Conservation (phyloP, 2,329 filamentous ascomycete species). For the Aureobasidium lini region DNA sequence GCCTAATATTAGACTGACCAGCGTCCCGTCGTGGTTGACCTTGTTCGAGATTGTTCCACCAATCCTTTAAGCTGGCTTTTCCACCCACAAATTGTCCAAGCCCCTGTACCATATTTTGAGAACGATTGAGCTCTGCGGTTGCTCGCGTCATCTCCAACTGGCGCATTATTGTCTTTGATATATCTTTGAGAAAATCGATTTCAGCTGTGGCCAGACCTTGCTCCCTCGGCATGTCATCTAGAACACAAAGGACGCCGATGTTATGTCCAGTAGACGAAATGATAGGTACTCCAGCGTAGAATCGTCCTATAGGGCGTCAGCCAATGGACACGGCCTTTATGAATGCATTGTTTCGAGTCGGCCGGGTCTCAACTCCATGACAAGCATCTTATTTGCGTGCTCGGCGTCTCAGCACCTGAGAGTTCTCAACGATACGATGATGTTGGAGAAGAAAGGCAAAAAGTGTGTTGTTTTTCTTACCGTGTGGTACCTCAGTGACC, state of each 20-base stretch:
- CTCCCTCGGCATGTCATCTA: conserved; percentile 24
- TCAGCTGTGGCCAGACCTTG: conserved; percentile 18
- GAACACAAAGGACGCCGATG: conserved; percentile 27
- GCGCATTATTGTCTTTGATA: conserved; percentile 24
- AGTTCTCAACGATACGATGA: no score
- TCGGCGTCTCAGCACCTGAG: no score
- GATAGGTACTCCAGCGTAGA: conserved; percentile 29
- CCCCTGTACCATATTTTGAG: conserved; percentile 18
- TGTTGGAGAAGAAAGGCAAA: no score
- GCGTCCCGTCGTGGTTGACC: background rate
- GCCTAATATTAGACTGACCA: background rate
- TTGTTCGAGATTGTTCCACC: conserved; percentile 1
- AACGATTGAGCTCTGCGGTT: conserved; percentile 23
- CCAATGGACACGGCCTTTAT: no score
- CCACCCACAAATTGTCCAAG: conserved; percentile 20
- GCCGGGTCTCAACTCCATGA: no score
- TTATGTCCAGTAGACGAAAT: conserved; percentile 25
- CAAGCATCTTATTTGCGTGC: no score
- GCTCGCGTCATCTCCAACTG: conserved; percentile 29
- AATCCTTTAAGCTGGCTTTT: conserved; percentile 8
- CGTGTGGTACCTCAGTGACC: conserved; percentile 19
- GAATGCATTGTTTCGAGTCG: no score
- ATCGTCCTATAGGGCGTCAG: conserved; percentile 19
- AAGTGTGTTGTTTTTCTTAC: background rate
- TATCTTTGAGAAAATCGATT: conserved; percentile 23